phyloP scores from a whole-genome alignment of 1,139 yeast genomes.

The Geotrichum macrosporum region DNA sequence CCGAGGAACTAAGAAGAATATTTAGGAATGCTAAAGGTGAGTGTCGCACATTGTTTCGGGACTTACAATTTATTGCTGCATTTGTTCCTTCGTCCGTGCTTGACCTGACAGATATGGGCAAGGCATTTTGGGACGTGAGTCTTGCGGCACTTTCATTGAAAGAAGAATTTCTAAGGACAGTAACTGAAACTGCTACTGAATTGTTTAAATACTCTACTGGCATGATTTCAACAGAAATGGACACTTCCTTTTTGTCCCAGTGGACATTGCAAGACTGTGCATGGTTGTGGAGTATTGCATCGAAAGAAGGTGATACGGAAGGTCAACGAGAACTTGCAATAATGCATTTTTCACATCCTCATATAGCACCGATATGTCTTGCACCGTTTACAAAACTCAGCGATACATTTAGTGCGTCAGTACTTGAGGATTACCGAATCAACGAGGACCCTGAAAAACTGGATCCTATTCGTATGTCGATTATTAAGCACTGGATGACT shows the following conservation, averaged over 20 bases:
- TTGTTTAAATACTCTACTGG: slow-evolving; percentile 36
- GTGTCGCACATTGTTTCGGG: slow-evolving; percentile 37
- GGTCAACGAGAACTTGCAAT: slow-evolving; percentile 36
- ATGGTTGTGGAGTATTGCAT: slow-evolving; percentile 33
- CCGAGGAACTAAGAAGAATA: slow-evolving; percentile 34
- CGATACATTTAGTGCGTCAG: slow-evolving; percentile 29
- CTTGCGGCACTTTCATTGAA: slow-evolving; percentile 38
- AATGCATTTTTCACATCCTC: slow-evolving; percentile 36
- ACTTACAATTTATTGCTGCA: slow-evolving; percentile 39
- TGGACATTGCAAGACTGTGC: slow-evolving; percentile 34
- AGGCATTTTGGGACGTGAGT: slow-evolving; percentile 40
- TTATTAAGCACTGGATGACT: slow-evolving; percentile 36
- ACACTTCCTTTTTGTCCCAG: slow-evolving; percentile 25
- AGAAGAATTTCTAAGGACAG: slow-evolving; percentile 33
- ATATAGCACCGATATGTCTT: slow-evolving; percentile 29
- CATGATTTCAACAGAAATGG: slow-evolving; percentile 22
- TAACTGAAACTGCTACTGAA: slow-evolving; percentile 37
- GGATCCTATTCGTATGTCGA: slow-evolving; percentile 36
- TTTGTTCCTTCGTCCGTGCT: slow-evolving; percentile 36
- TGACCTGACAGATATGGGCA: slow-evolving; percentile 36
- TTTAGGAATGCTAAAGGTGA: slow-evolving; percentile 30
- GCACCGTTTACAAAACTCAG: slow-evolving; percentile 31
- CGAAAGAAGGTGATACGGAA: slow-evolving; percentile 33
- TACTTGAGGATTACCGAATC: slow-evolving; percentile 27
- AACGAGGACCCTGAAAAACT: slow-evolving; percentile 32